Conservation (phyloP, 768 basidiomycete species). For the Leccinum variicolor region DNA sequence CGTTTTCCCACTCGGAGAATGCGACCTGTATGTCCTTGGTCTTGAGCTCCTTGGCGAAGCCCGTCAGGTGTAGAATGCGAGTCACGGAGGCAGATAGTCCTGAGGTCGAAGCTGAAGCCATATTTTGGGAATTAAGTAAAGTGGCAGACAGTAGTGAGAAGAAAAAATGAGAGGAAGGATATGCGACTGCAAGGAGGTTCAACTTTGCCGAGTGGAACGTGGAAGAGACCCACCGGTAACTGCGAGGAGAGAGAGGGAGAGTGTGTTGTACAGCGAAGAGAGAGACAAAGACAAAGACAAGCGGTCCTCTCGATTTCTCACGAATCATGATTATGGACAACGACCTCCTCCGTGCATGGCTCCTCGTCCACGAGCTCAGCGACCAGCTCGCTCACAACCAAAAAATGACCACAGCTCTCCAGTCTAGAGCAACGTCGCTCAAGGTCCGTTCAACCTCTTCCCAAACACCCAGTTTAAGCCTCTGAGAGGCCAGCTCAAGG, state of each 20-base stretch:
- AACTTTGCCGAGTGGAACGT: slow-evolving; percentile 31
- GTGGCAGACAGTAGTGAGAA: background rate
- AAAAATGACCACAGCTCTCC: slow-evolving; percentile 61
- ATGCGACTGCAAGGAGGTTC: slow-evolving; percentile 10
- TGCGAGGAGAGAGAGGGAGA: background rate
- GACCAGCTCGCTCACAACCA: slow-evolving; percentile 83
- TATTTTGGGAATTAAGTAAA: slow-evolving; percentile 27
- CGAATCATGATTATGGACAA: slow-evolving; percentile 50
- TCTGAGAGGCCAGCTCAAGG: slow-evolving; percentile 42
- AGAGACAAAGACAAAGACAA: slow-evolving; percentile 9
- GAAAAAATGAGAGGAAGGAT: slow-evolving; percentile 10
- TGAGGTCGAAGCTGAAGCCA: slow-evolving; percentile 66
- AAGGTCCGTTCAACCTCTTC: slow-evolving; percentile 50
- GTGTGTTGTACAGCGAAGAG: slow-evolving; percentile 26
- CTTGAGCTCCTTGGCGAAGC: slow-evolving; percentile 94
- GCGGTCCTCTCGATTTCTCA: slow-evolving; percentile 2
- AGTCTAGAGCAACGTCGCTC: slow-evolving; percentile 64
- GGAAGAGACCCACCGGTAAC: slow-evolving; percentile 8
- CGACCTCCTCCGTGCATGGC: slow-evolving; percentile 75
- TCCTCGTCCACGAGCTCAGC: slow-evolving; percentile 75
- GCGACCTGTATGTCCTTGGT: slow-evolving; percentile 93
- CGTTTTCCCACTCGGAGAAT: slow-evolving; percentile 84
- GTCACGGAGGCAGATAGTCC: slow-evolving; percentile 93
- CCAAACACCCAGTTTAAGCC: slow-evolving; percentile 6
- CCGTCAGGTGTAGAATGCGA: slow-evolving; percentile 87